Percentiles rank a stretch among this genome's conserved stretches.
These are phyloP conservation scores for Purpureocillium takamizusanense DNA, from an alignment of 2,329 filamentous ascomycete genomes.

Conservation along the genomic window DNA sequence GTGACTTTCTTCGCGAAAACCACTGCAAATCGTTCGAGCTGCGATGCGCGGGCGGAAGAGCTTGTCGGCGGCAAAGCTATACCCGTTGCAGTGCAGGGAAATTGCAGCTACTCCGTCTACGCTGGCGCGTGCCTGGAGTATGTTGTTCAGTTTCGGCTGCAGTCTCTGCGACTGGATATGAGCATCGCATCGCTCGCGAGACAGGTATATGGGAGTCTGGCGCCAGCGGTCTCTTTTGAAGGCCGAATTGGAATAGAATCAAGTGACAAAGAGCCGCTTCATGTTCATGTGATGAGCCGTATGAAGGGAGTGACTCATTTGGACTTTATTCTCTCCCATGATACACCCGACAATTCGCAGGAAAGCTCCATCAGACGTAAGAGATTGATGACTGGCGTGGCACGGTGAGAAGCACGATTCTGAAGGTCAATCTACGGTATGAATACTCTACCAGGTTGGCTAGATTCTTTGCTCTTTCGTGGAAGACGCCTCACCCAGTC, in stretches of 20 bases:
- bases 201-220: constrained; percentile 12
- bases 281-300: constrained; percentile 25
- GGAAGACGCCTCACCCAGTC: constrained; percentile 23
- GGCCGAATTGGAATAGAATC: constrained; percentile 17
- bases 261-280: constrained; percentile 21
- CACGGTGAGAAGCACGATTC: constrained; percentile 10
- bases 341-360: constrained; percentile 22
- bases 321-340: constrained; percentile 25
- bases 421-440: background rate
- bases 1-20: constrained; percentile 2
- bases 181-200: background rate
- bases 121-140: constrained; percentile 2
- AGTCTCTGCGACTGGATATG: constrained; percentile 1
- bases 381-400: constrained; percentile 24
- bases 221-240: constrained; percentile 15
- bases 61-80: background rate
- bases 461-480: constrained; percentile 30
- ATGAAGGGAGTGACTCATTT: constrained; percentile 24
- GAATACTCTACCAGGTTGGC: constrained; percentile 1
- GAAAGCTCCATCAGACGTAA: constrained; percentile 21
- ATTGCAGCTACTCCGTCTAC: constrained; percentile 5
- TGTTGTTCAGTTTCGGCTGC: constrained; percentile 6
- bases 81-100: constrained; percentile 1
- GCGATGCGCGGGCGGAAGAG: constrained; percentile 1
- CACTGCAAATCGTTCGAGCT: background rate